Conservation (phyloP, 306 rosid species). For the Sicyos edulis region DNA sequence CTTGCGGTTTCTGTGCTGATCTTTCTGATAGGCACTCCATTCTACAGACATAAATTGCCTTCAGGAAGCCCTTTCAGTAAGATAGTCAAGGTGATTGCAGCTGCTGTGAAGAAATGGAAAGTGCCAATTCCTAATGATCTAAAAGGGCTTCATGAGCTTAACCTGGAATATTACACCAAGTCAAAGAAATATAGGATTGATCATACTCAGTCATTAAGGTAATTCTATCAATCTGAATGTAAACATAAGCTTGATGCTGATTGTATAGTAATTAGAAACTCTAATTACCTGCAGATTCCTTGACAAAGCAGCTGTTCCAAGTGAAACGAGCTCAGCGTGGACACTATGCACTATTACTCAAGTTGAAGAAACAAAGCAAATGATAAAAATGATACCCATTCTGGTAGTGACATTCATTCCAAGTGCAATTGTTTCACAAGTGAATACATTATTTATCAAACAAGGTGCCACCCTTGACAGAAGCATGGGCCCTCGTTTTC, state of each 20-base stretch:
- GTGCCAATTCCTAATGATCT: slow-evolving; percentile 43
- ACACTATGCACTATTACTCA: slow-evolving; percentile 65
- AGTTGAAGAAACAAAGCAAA: slow-evolving; percentile 89
- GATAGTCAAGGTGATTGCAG: slow-evolving; percentile 53
- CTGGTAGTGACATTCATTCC: slow-evolving; percentile 52
- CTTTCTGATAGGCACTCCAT: slow-evolving; percentile 51
- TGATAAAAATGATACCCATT: slow-evolving; percentile 64
- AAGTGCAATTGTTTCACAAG: slow-evolving; percentile 39
- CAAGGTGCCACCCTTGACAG: slow-evolving; percentile 63
- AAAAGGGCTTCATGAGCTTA: slow-evolving; percentile 60
- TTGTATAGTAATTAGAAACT: neutral
- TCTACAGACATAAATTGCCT: slow-evolving; percentile 70
- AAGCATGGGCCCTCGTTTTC: slow-evolving; percentile 48
- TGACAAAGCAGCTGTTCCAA: slow-evolving; percentile 58
- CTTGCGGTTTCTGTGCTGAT: slow-evolving; percentile 51
- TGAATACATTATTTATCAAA: slow-evolving; percentile 46
- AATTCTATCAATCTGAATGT: slow-evolving; percentile 9
- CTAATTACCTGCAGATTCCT: slow-evolving; percentile 46
- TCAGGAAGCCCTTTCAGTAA: slow-evolving; percentile 60
- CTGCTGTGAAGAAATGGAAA: slow-evolving; percentile 53
- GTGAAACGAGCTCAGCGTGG: slow-evolving; percentile 42
- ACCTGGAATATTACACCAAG: slow-evolving; percentile 36
- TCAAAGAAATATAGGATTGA: slow-evolving; percentile 37
- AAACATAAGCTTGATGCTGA: neutral
- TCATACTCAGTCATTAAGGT: slow-evolving; percentile 50